These are phyloP conservation scores for Acanthamoeba lenticulata DNA, from an alignment of 208 protist genomes.

Conservation along the genomic window DNA sequence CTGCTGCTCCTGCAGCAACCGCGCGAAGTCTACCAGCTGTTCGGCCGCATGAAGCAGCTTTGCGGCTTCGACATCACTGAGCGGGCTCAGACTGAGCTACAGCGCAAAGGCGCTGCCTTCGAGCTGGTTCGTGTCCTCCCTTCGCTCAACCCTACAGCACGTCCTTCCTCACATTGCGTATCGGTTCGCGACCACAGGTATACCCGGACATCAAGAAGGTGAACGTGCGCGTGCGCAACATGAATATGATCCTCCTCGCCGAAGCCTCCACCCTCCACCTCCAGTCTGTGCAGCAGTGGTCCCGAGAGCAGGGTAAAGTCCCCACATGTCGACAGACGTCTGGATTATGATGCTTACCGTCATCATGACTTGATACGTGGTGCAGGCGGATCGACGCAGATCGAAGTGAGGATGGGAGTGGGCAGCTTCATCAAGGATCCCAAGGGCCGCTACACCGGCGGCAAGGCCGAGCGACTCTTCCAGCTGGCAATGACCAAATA, in stretches of 20 bases:
- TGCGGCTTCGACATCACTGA: conserved; percentile 49
- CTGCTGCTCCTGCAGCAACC: conserved; percentile 36
- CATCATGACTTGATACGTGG: neutral
- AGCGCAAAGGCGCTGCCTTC: conserved; percentile 37
- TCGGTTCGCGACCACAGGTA: neutral
- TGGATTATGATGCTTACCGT: neutral
- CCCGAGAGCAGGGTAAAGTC: neutral
- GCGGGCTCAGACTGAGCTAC: conserved; percentile 24
- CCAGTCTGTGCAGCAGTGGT: conserved; percentile 49
- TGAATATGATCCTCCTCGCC: conserved; percentile 59
- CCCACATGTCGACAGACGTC: no score
- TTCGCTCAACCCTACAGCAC: neutral
- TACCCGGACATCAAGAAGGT: conserved; percentile 53
- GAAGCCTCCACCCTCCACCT: conserved; percentile 28
- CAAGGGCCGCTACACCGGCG: conserved; percentile 11
- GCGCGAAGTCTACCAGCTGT: conserved; percentile 45
- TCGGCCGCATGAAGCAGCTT: conserved; percentile 43
- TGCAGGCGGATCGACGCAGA: neutral
- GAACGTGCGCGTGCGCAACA: conserved; percentile 37
- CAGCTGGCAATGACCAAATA: conserved; percentile 48
- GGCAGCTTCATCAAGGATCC: conserved; percentile 36
- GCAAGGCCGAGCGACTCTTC: conserved; percentile 39
- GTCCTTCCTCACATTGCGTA: neutral
- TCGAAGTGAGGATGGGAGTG: neutral
- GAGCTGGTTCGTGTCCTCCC: neutral